A percentile compares a stretch with the other conserved stretches of the same genome.
phyloP scores from a whole-genome alignment of 2,329 filamentous ascomycete genomes.

The Alternaria incomplexa region DNA sequence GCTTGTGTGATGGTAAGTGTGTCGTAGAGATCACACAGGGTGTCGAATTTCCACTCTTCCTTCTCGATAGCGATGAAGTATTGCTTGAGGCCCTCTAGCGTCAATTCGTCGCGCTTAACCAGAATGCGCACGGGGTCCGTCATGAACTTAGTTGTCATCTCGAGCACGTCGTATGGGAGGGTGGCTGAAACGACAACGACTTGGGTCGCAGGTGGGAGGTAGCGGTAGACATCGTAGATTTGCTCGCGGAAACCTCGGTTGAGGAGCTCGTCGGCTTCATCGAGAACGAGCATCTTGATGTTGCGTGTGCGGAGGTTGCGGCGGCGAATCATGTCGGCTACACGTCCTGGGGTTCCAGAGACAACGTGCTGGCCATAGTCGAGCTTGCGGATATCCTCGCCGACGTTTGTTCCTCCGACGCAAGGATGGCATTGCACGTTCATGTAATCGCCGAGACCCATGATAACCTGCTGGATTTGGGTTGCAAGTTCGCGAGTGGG shows the following conservation, averaged over 20 bases:
- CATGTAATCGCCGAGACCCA: conserved; percentile 99
- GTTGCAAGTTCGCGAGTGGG: conserved; percentile 96
- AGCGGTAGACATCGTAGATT: conserved; percentile 98
- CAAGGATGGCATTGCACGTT: conserved; percentile 99
- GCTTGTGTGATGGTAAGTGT: conserved; percentile 98
- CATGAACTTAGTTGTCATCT: conserved; percentile 99
- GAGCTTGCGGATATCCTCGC: conserved; percentile 96
- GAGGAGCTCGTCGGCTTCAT: conserved; percentile 79
- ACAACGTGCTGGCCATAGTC: conserved; percentile 98
- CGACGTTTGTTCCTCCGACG: conserved; percentile 96
- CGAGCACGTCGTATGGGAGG: conserved; percentile 94
- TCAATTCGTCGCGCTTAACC: conserved; percentile 98
- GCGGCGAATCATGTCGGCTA: conserved; percentile 82
- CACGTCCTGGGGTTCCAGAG: conserved; percentile 94
- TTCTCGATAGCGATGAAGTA: conserved; percentile 99
- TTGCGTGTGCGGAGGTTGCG: conserved; percentile 74
- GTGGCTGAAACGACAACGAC: conserved; percentile 98
- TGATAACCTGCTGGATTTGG: conserved; percentile 97
- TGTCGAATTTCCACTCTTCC: conserved; percentile 99
- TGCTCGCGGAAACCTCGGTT: conserved; percentile 97
- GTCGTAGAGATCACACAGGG: conserved; percentile 97
- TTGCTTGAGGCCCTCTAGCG: conserved; percentile 95
- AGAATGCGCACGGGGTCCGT: conserved; percentile 95
- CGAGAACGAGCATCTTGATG: conserved; percentile 80
- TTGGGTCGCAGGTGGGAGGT: conserved; percentile 93